These are phyloP conservation scores for Picochlorum sp. DNA, from an alignment of 139 green algal genomes.

Conservation along the genomic window DNA sequence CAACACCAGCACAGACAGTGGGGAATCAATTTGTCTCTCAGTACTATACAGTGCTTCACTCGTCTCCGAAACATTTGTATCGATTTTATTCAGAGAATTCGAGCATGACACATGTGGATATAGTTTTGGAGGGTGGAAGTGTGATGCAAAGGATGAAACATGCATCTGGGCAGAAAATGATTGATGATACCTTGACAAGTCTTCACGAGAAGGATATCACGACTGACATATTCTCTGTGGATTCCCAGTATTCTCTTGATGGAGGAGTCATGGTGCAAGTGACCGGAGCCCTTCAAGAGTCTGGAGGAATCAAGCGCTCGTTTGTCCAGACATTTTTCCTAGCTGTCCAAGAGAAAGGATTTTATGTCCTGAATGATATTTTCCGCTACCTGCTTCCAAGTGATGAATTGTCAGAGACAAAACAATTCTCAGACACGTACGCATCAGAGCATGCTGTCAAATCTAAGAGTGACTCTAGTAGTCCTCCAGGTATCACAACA, in stretches of 20 bases:
- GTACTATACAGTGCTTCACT: constrained; percentile 75
- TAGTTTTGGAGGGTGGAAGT: constrained; percentile 14
- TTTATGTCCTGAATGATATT: constrained; percentile 87
- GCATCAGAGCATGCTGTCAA: not conserved
- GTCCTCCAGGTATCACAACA: too few species aligned
- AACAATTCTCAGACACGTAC: not conserved
- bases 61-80: constrained; percentile 55
- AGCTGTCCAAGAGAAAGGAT: constrained; percentile 77
- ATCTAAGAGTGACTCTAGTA: too few species aligned
- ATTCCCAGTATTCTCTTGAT: constrained; percentile 50
- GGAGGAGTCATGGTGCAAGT: constrained; percentile 76
- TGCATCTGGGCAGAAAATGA: constrained; percentile 40
- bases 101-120: constrained; percentile 47
- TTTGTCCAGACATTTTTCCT: constrained; percentile 92
- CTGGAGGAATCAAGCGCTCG: constrained; percentile 33
- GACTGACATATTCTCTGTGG: constrained; percentile 58
- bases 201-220: constrained; percentile 43
- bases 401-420: not conserved
- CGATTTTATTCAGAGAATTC: constrained; percentile 79
- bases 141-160: constrained; percentile 9
- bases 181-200: constrained; percentile 67
- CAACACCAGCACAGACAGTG: constrained; percentile 37
- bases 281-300: constrained; percentile 19
- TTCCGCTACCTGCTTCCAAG: constrained; percentile 50
- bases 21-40: constrained; percentile 75